Percentiles rank a stretch among this genome's conserved stretches.
These are phyloP conservation scores for Fraxinus cuspidata DNA, from an alignment of 257 asterid genomes.

Conservation along the genomic window DNA sequence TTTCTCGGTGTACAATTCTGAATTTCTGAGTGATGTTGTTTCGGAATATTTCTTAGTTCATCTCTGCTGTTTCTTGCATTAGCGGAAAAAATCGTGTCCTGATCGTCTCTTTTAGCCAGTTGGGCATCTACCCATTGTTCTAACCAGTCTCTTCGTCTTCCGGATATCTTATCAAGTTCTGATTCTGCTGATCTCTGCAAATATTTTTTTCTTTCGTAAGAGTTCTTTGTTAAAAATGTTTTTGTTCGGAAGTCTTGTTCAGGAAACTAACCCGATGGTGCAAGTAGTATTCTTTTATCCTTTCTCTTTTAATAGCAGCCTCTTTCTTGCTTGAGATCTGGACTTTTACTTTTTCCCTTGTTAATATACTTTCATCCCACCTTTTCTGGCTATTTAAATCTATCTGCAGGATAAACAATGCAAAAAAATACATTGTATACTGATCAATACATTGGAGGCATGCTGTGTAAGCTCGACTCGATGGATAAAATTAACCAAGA, in stretches of 20 bases:
- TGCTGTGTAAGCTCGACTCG: too few species aligned
- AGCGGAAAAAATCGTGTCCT: slow-evolving; percentile 18
- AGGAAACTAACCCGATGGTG: slow-evolving; percentile 68
- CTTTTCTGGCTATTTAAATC: slow-evolving; percentile 71
- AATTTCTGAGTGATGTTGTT: slow-evolving; percentile 47
- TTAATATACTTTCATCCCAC: slow-evolving; percentile 75
- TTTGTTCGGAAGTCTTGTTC: neutral
- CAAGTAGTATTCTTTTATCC: slow-evolving; percentile 72
- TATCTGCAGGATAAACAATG: slow-evolving; percentile 43
- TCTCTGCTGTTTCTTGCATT: slow-evolving; percentile 46
- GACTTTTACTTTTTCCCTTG: slow-evolving; percentile 61
- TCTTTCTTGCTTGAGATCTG: slow-evolving; percentile 58
- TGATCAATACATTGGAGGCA: neutral
- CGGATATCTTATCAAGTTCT: slow-evolving; percentile 55
- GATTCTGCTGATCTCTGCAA: slow-evolving; percentile 84
- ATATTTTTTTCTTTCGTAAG: slow-evolving; percentile 11
- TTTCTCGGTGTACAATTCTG: slow-evolving; percentile 56
- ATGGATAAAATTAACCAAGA: too few species aligned
- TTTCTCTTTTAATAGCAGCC: slow-evolving; percentile 71
- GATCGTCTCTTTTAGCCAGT: slow-evolving; percentile 61
- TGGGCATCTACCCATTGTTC: slow-evolving; percentile 89
- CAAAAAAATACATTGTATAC: neutral
- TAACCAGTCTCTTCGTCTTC: slow-evolving; percentile 73
- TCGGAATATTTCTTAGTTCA: slow-evolving; percentile 37
- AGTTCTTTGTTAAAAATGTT: slow-evolving; percentile 2